These are phyloP conservation scores for Tuctoria greenei DNA, from an alignment of 176 grass and related monocot species.

Conservation along the genomic window DNA sequence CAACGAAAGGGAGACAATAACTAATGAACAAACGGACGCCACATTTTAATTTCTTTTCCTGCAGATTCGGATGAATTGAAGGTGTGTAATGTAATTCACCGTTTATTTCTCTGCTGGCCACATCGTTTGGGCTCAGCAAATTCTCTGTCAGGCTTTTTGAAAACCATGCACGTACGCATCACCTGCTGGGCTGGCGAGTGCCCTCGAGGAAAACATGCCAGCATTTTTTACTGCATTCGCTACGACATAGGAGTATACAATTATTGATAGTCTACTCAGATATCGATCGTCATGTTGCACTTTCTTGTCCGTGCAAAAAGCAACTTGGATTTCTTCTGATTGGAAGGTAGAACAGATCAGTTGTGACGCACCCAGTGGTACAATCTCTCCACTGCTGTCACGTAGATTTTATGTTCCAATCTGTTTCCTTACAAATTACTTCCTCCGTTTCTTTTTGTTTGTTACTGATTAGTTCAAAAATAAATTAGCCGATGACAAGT, in stretches of 20 bases:
- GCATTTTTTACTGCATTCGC: background rate
- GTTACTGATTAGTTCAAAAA: too few relatives aligned
- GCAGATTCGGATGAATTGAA: background rate
- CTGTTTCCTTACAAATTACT: too few relatives aligned
- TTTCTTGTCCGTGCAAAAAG: constrained; percentile 2
- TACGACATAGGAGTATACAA: too few relatives aligned
- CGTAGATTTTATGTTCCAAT: too few relatives aligned
- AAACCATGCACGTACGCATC: constrained; percentile 29
- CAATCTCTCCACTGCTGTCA: too few relatives aligned
- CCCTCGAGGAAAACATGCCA: constrained; percentile 37
- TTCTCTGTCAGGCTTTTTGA: constrained; percentile 7
- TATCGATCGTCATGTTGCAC: constrained; percentile 8
- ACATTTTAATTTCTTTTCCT: background rate
- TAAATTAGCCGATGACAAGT: too few relatives aligned
- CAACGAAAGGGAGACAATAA: background rate
- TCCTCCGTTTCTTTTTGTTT: too few relatives aligned
- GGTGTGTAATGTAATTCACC: too few relatives aligned
- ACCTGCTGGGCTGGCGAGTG: constrained; percentile 21
- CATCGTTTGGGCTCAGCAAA: too few relatives aligned
- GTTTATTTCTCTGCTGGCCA: too few relatives aligned
- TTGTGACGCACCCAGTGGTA: too few relatives aligned
- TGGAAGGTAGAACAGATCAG: constrained; percentile 1
- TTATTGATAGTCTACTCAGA: background rate
- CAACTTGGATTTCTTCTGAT: background rate
- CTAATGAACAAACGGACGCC: background rate